These are phyloP conservation scores for Oryza glumipatula DNA, from an alignment of 176 grass and related monocot species.

Conservation along the genomic window DNA sequence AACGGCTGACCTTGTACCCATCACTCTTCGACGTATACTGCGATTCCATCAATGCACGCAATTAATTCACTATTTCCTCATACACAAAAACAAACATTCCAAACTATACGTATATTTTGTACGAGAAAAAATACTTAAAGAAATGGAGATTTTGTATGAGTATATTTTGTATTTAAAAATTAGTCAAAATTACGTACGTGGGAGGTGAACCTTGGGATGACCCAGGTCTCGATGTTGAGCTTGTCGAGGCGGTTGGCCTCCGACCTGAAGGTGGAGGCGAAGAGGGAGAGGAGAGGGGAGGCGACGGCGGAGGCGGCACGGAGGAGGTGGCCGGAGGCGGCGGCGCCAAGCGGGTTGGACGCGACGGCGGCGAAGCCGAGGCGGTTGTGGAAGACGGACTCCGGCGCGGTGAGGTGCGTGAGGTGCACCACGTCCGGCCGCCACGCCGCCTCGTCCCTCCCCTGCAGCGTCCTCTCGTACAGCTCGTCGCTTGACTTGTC, in stretches of 20 bases:
- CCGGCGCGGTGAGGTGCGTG: conserved; percentile 61
- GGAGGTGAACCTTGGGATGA: conserved; percentile 54
- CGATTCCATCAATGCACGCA: neutral
- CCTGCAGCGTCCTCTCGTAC: conserved; percentile 51
- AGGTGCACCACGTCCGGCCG: conserved; percentile 70
- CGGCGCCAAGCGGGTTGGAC: conserved; percentile 33
- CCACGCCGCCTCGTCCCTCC: neutral
- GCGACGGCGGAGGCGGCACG: neutral
- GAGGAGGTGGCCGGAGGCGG: neutral
- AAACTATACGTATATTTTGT: neutral
- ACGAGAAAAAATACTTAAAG: no score
- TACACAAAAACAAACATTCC: neutral
- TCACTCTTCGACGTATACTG: conserved; percentile 53
- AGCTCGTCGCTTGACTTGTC: conserved; percentile 67
- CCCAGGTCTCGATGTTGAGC: conserved; percentile 59
- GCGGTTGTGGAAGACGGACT: conserved; percentile 51
- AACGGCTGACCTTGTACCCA: conserved; percentile 21
- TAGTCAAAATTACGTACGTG: conserved; percentile 34
- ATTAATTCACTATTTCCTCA: neutral
- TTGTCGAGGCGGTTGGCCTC: conserved; percentile 56
- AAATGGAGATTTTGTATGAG: neutral
- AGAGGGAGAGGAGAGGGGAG: neutral
- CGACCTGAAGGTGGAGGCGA: conserved; percentile 19
- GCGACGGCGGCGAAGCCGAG: conserved; percentile 61
- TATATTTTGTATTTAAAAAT: no score